phyloP scores from a whole-genome alignment of 1,284 basidiomycete genomes.

The Sparassis latifolia region DNA sequence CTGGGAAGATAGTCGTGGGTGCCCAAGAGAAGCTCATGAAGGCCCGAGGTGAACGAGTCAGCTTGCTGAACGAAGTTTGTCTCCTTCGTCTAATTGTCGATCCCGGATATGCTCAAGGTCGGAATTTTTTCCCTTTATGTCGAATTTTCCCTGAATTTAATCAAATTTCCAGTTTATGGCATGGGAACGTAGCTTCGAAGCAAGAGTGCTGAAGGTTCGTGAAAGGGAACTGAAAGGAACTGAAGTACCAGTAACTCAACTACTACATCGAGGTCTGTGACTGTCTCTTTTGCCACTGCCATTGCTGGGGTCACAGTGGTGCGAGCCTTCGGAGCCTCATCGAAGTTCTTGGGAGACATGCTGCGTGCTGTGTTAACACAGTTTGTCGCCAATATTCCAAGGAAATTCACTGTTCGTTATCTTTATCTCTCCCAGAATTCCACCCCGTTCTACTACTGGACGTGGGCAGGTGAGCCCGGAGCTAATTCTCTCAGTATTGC shows the following conservation, averaged over 20 bases:
- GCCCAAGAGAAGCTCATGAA: slow-evolving; percentile 91
- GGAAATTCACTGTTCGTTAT: no score
- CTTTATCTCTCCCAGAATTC: slow-evolving; percentile 44
- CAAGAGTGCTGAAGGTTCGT: slow-evolving; percentile 64
- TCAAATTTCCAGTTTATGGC: slow-evolving; percentile 70
- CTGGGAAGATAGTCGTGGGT: slow-evolving; percentile 78
- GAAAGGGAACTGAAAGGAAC: slow-evolving; percentile 75
- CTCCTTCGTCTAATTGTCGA: background rate
- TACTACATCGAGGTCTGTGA: slow-evolving; percentile 77
- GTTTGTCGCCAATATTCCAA: slow-evolving; percentile 29
- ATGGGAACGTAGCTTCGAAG: slow-evolving; percentile 90
- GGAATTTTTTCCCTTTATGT: background rate
- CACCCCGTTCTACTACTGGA: slow-evolving; percentile 82
- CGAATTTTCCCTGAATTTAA: no score
- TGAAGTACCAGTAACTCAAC: slow-evolving; percentile 80
- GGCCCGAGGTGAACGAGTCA: slow-evolving; percentile 82
- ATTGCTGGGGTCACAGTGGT: slow-evolving; percentile 85
- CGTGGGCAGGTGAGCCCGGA: slow-evolving; percentile 64
- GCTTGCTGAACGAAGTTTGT: slow-evolving; percentile 86
- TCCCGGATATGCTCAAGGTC: slow-evolving; percentile 76
- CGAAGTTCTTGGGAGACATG: slow-evolving; percentile 85
- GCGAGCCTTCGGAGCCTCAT: slow-evolving; percentile 83
- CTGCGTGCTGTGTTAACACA: slow-evolving; percentile 72
- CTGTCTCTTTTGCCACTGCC: slow-evolving; percentile 85
- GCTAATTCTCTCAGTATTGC: no score